Conservation (phyloP, 2,329 filamentous ascomycete species). For the Neonectria faginata region DNA sequence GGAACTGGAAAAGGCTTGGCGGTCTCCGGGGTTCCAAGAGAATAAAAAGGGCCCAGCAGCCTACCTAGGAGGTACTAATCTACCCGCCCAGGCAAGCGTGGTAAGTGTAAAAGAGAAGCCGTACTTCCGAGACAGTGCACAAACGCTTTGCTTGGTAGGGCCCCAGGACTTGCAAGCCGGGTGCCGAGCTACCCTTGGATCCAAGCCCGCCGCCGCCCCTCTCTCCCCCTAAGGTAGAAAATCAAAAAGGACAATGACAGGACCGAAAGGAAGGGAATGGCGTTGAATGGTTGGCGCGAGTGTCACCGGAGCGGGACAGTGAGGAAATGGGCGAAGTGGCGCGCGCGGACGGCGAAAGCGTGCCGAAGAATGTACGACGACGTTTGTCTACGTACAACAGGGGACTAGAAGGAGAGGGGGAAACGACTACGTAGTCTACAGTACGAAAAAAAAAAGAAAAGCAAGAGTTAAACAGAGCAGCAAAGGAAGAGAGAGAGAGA, state of each 20-base stretch:
- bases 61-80: neutral
- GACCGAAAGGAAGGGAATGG: neutral
- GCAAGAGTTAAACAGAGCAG: neutral
- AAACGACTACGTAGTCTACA: neutral
- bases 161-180: slow-evolving; percentile 6
- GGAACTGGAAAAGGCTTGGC: neutral
- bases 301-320: neutral
- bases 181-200: slow-evolving; percentile 12
- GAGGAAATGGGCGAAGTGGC: neutral
- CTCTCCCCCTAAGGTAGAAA: too few species aligned
- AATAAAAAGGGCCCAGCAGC: slow-evolving; percentile 21
- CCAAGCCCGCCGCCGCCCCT: neutral
- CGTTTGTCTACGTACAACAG: too few species aligned
- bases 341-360: slow-evolving; percentile 8
- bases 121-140: slow-evolving; percentile 46
- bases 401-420: too few species aligned
- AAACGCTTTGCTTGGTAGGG: neutral
- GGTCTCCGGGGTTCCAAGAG: neutral
- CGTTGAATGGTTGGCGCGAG: neutral
- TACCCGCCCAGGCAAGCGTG: neutral
- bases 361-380: slow-evolving; percentile 6
- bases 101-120: slow-evolving; percentile 33
- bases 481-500: neutral
- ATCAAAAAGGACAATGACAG: too few species aligned
- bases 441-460: neutral